Conservation (phyloP, 169 alveolate species). For the Babesia sp. region DNA sequence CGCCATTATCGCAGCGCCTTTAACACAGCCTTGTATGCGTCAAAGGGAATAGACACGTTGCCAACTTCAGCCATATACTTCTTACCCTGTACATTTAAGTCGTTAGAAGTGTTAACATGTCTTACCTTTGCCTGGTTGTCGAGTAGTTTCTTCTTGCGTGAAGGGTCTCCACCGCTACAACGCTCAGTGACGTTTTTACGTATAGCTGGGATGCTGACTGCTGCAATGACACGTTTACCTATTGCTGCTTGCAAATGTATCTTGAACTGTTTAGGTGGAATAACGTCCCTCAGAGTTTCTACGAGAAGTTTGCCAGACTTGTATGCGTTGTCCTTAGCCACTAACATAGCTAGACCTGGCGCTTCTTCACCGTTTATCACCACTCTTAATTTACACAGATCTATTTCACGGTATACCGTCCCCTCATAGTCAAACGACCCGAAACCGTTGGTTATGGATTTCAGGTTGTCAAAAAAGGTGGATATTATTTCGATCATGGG, state of each 20-base stretch:
- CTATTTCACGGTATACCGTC: constrained; percentile 75
- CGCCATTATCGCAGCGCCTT: constrained; percentile 52
- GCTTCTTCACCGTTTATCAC: constrained; percentile 85
- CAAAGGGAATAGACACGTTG: constrained; percentile 59
- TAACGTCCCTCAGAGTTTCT: constrained; percentile 78
- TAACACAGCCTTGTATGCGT: constrained; percentile 62
- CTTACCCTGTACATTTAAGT: constrained; percentile 42
- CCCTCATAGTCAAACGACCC: constrained; percentile 87
- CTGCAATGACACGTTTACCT: constrained; percentile 86
- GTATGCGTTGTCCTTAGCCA: constrained; percentile 77
- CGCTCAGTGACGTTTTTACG: constrained; percentile 91
- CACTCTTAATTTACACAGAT: constrained; percentile 78
- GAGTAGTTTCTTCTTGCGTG: constrained; percentile 88
- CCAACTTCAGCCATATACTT: constrained; percentile 66
- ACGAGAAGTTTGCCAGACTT: constrained; percentile 74
- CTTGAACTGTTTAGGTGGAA: constrained; percentile 88
- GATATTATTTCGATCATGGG: constrained; percentile 90
- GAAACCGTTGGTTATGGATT: constrained; percentile 87
- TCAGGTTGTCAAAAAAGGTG: constrained; percentile 88
- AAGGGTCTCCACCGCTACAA: constrained; percentile 93
- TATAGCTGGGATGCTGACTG: constrained; percentile 83
- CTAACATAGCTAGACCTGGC: constrained; percentile 84
- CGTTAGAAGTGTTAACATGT: background rate
- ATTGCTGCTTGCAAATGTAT: constrained; percentile 87
- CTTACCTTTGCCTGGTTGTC: constrained; percentile 89